Evolutionary conservation across 305 asterid genomes (phyloP), one percentile per base, ranked within the genome.

Genomic region (Fraxinus dipetala): DNA sequence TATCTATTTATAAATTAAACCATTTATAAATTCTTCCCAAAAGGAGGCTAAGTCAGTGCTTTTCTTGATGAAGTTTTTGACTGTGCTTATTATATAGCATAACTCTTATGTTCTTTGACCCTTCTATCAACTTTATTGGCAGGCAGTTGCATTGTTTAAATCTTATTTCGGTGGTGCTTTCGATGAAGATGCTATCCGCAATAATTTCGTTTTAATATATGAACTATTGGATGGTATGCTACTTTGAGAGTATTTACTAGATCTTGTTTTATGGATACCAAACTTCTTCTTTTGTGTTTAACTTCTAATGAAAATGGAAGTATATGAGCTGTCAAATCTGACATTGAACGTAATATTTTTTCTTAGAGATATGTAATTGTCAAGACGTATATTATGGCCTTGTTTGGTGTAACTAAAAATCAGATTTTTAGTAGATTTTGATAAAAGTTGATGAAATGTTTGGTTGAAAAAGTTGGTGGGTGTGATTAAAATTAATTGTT

Each of bases 151-250:
- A 75, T 86, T 96, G 84, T 96, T 96, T 84, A 96, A 94, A 84
- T 94, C 99, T 35, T 96, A 96, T 86, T 96, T 96, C 75, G 99
- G 99, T 56, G 98, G 99, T 59, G 95, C 99, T 81, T 96, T 96
- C 72, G 98, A 96, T 89, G 99, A 96, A 88, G 99, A 94, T 88
- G 98, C 98, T 36, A 96, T 96, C 78, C 99, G 98, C 87, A 94
- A 96, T 83, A 96, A 96, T 82, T 96, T 96, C 65, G 99, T 96
- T 83, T 86, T 96, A 84, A 96, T 96, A 70, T 96, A 96, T 78
- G 99, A 96, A 86, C 94, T 96, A 30, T 87, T 96, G 90, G 99
- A 96, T 83, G 99, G 99, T 96, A 91, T 83, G 95, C 75, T 73
- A 77, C 31, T 70, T 85, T 78, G 85, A 83, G 51, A 81, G 20